These are phyloP conservation scores for Pestalotiopsis sp. DNA, from an alignment of 2,329 filamentous ascomycete genomes.

Conservation along the genomic window DNA sequence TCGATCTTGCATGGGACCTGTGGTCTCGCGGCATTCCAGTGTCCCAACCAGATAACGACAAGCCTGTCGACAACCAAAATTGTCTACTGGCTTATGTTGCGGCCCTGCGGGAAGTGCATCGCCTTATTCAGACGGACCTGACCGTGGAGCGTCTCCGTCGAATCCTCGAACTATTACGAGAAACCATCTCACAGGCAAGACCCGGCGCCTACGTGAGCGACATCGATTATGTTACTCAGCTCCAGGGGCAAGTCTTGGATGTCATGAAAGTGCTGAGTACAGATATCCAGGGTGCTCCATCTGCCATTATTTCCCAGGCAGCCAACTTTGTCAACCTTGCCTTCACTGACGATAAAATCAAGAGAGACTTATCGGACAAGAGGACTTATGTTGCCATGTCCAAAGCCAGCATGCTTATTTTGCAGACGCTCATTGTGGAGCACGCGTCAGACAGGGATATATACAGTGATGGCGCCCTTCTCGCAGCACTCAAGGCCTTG, in stretches of 20 bases:
- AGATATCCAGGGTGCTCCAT: constrained; percentile 64
- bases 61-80: constrained; percentile 70
- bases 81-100: constrained; percentile 85
- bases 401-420: constrained; percentile 74
- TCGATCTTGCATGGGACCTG: constrained; percentile 67
- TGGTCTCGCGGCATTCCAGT: constrained; percentile 70
- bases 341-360: constrained; percentile 47
- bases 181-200: constrained; percentile 71
- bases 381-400: constrained; percentile 90
- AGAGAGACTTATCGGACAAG: constrained; percentile 42
- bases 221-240: constrained; percentile 69
- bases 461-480: constrained; percentile 68
- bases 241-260: constrained; percentile 72
- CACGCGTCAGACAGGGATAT: constrained; percentile 67
- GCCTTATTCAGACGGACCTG: constrained; percentile 67
- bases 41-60: constrained; percentile 41
- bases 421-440: constrained; percentile 61
- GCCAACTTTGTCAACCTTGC: constrained; percentile 73
- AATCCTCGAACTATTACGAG: constrained; percentile 72
- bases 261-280: constrained; percentile 69
- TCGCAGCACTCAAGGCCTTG: constrained; percentile 66
- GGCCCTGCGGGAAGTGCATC: constrained; percentile 76
- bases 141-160: constrained; percentile 61
- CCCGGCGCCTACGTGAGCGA: constrained; percentile 70
- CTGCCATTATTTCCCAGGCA: constrained; percentile 68